Evolutionary conservation across 768 basidiomycete genomes (phyloP).

Genomic region (Goffeauzyma gilvescens): DNA sequence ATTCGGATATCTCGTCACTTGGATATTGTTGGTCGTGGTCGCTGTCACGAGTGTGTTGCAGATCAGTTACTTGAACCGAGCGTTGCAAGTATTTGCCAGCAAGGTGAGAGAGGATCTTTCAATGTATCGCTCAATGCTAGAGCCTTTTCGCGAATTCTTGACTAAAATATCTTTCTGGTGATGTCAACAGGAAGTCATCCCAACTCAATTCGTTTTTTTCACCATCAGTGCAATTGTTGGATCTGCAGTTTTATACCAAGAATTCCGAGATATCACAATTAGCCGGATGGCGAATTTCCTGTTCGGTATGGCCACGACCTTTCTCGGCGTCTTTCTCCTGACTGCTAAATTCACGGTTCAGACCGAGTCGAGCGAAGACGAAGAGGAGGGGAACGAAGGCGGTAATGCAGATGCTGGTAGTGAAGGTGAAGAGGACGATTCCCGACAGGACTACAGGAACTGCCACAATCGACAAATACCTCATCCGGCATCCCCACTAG

Average conservation of each 20-base stretch:
- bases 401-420: no score
- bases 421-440: background rate
- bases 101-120: constrained; percentile 40
- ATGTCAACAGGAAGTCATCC: constrained; percentile 55
- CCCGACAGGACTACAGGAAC: background rate
- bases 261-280: constrained; percentile 66
- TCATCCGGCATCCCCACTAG: background rate
- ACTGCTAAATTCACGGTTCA: constrained; percentile 31
- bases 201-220: constrained; percentile 86
- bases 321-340: constrained; percentile 72
- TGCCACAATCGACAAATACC: no score
- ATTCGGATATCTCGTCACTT: constrained; percentile 47
- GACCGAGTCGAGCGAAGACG: background rate
- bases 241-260: constrained; percentile 80
- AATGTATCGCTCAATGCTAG: background rate
- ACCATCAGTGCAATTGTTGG: constrained; percentile 76
- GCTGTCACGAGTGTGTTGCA: constrained; percentile 29
- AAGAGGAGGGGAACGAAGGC: background rate
- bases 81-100: constrained; percentile 79
- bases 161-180: constrained; percentile 4
- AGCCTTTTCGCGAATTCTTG: background rate
- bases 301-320: constrained; percentile 47
- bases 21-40: constrained; percentile 40
- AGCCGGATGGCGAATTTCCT: constrained; percentile 39
- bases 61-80: constrained; percentile 35